Percentiles rank a stretch among this genome's conserved stretches.
phyloP scores from a whole-genome alignment of 2,329 filamentous ascomycete genomes.

The Plectosphaerella plurivora region DNA sequence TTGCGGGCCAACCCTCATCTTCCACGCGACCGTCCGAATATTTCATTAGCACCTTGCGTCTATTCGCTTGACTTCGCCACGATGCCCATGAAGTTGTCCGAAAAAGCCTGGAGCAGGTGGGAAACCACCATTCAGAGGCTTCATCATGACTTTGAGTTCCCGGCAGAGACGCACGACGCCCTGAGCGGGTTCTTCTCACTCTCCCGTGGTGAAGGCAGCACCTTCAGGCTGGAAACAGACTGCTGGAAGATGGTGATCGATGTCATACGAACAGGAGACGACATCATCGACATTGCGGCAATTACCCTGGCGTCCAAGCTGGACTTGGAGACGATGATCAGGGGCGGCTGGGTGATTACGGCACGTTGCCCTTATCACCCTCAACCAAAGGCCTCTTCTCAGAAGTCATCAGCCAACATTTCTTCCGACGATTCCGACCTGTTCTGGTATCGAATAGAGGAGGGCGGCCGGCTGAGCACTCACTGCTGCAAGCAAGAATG shows the following conservation, averaged over 20 bases:
- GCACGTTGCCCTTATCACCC: not conserved
- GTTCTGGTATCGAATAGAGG: not conserved
- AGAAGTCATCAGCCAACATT: too few species aligned
- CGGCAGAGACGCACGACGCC: not conserved
- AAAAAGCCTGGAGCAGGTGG: not conserved
- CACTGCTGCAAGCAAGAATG: slow-evolving; percentile 8
- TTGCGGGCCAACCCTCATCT: too few species aligned
- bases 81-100: not conserved
- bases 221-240: not conserved
- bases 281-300: slow-evolving; percentile 3
- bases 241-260: slow-evolving; percentile 4
- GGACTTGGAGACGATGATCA: not conserved
- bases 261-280: not conserved
- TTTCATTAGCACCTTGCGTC: too few species aligned
- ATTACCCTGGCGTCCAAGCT: slow-evolving; percentile 1
- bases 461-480: not conserved
- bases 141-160: not conserved
- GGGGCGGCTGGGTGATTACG: slow-evolving; percentile 2
- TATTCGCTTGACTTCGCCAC: too few species aligned
- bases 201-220: slow-evolving; percentile 3
- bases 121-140: not conserved
- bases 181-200: not conserved
- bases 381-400: not conserved
- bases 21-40: too few species aligned
- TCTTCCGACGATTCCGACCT: not conserved